Evolutionary conservation across 352 stramenopile species (phyloP).

Genomic region (Pythium periplocum): DNA sequence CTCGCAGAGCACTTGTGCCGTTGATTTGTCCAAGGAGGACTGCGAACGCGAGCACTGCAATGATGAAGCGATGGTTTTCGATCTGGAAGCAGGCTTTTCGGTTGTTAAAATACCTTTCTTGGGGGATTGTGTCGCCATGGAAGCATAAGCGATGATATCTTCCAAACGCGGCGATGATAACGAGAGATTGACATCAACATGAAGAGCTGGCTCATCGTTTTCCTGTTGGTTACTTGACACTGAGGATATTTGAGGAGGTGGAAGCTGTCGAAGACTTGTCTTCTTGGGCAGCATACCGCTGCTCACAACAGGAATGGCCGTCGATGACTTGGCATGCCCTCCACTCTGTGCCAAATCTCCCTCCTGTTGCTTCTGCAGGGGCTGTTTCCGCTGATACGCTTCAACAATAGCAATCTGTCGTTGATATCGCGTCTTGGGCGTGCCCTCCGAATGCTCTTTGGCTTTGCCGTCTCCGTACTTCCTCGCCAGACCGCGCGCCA

Average conservation of each 20-base stretch:
- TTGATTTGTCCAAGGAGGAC: slow-evolving; percentile 10
- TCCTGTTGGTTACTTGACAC: slow-evolving; percentile 14
- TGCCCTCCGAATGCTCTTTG: slow-evolving; percentile 6
- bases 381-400: slow-evolving; percentile 8
- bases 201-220: neutral
- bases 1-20: slow-evolving; percentile 35
- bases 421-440: slow-evolving; percentile 9
- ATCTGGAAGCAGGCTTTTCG: neutral
- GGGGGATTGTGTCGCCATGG: slow-evolving; percentile 3
- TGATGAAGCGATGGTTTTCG: neutral
- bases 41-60: neutral
- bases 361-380: neutral
- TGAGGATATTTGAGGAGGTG: neutral
- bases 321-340: no score
- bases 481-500: slow-evolving; percentile 13
- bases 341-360: no score
- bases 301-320: no score
- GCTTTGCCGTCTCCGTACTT: slow-evolving; percentile 7
- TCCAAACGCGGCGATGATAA: slow-evolving; percentile 3
- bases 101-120: neutral
- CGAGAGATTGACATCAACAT: neutral
- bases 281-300: slow-evolving; percentile 6
- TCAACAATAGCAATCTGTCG: slow-evolving; percentile 21
- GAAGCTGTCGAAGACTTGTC: slow-evolving; percentile 13
- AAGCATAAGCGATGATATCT: neutral